Base-by-base conservation (phyloP, 2,329 filamentous ascomycete species). In the Fusarium transvaalense region DNA sequence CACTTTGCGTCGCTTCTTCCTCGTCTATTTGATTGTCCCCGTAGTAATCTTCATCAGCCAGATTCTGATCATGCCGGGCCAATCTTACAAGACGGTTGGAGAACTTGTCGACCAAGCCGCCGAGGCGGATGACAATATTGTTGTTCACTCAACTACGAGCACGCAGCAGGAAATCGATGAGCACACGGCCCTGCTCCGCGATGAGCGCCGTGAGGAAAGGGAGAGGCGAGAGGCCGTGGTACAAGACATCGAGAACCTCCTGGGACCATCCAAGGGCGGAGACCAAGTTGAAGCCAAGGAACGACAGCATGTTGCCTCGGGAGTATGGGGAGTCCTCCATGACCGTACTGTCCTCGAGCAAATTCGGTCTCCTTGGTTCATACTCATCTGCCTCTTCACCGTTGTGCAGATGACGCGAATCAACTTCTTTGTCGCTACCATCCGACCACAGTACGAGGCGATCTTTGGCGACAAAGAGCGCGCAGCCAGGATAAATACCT, bases 351-450 rank as follows among this genome's bases (percentile, higher is more conserved):
- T 92, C 0, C 74, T 84, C 23, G 81, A 92, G 73, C 94, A 97
- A 79, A 91, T 97, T 69, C 78, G 81, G 10, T 92, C 91, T 4
- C 91, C 91, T 0, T 97, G 93, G 93, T 97, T 96, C 77, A 82
- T 93, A 19, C 84, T 97, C 37, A 92, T 97, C 72, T 92, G 92
- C 7, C 79, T 93, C 21, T 95, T 97, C 77, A 97, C 93, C 7
- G 84, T 91, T 32, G 80, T 92, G 38, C 90, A 92, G 77, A 92
- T 92, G 89, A 90, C 89, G 3, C 86, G 91, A 31, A 97, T 97
- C 85, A 97, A 97, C 81, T 97, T 94, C 82, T 97, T 97, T 76
- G 92, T 97, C 54, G 93, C 94, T 5, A 97, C 94, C 4, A 90
- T 97, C 66, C 86, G 92, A 3, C 85, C 90, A 3, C 94, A 97